These are phyloP conservation scores for Gastrolobium bilobum DNA, from an alignment of 306 rosid species.

Conservation along the genomic window DNA sequence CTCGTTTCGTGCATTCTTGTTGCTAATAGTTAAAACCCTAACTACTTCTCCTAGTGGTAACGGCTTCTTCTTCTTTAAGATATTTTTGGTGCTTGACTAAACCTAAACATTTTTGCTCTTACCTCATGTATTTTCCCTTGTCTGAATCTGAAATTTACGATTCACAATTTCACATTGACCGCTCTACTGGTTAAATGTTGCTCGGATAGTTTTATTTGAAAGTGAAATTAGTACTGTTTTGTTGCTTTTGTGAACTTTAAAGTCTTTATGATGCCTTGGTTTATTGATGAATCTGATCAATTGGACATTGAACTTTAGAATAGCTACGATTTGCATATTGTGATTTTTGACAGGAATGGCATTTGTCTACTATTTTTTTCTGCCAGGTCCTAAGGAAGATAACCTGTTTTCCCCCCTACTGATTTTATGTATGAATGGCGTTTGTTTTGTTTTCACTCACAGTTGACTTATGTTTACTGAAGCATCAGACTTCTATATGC, in stretches of 20 bases:
- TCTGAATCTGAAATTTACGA: not conserved
- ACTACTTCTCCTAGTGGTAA: not conserved
- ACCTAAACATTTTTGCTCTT: not conserved
- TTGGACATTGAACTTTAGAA: slow-evolving; percentile 12
- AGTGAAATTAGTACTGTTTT: not conserved
- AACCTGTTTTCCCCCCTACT: not conserved
- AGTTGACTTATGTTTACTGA: slow-evolving; percentile 13
- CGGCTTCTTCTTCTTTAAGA: not conserved
- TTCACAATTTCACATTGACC: not conserved
- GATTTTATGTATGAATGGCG: not conserved
- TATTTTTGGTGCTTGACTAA: slow-evolving; percentile 1
- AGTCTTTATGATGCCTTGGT: not conserved
- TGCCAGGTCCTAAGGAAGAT: slow-evolving; percentile 2
- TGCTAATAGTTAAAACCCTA: not conserved
- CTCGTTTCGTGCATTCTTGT: not conserved
- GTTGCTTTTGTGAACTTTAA: not conserved
- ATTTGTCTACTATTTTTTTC: not conserved
- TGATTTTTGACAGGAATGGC: not conserved
- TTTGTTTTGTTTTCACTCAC: not conserved
- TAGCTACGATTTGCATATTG: not conserved
- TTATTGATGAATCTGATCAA: slow-evolving; percentile 9
- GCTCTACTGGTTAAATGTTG: not conserved
- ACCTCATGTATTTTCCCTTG: not conserved
- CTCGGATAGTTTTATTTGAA: not conserved
- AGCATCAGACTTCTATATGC: not conserved